Percentiles rank a stretch among this genome's conserved stretches.
Conservation (phyloP, 257 asterid genomes). For the Nicotiana obtusifolia region DNA sequence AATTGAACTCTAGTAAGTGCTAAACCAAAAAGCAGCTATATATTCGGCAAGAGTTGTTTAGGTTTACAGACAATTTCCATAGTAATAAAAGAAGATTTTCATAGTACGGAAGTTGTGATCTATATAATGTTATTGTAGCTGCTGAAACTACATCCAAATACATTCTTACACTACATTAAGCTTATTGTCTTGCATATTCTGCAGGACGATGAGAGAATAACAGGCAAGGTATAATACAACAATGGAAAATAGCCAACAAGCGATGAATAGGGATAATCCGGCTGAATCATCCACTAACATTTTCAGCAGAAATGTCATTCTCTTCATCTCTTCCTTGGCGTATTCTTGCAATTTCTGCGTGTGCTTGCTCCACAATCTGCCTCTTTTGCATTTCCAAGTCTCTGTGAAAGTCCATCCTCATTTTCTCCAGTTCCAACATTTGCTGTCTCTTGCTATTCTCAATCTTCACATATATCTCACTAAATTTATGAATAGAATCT, state of each 20-base stretch:
- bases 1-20: not conserved
- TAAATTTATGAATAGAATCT: conserved; percentile 66
- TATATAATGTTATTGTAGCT: not conserved
- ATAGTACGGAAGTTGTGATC: not conserved
- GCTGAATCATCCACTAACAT: conserved; percentile 32
- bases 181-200: conserved; percentile 23
- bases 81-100: not conserved
- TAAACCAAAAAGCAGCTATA: not conserved
- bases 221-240: conserved; percentile 30
- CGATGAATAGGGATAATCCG: not conserved
- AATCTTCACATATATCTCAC: conserved; percentile 68
- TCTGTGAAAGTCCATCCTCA: conserved; percentile 77
- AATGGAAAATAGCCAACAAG: conserved; percentile 21
- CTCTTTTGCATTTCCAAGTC: conserved; percentile 76
- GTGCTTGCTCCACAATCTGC: conserved; percentile 77
- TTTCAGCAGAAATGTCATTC: conserved; percentile 41
- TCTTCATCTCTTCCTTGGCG: conserved; percentile 59
- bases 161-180: conserved; percentile 11
- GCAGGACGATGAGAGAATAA: not conserved
- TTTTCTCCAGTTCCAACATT: conserved; percentile 70
- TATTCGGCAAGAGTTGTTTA: not conserved
- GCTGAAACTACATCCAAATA: conserved; percentile 4
- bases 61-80: not conserved
- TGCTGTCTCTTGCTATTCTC: conserved; percentile 77
- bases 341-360: conserved; percentile 70